A percentile compares a stretch with the other conserved stretches of the same genome.
phyloP scores from a whole-genome alignment of 2,329 filamentous ascomycete species.

The Fusarium sp. region DNA sequence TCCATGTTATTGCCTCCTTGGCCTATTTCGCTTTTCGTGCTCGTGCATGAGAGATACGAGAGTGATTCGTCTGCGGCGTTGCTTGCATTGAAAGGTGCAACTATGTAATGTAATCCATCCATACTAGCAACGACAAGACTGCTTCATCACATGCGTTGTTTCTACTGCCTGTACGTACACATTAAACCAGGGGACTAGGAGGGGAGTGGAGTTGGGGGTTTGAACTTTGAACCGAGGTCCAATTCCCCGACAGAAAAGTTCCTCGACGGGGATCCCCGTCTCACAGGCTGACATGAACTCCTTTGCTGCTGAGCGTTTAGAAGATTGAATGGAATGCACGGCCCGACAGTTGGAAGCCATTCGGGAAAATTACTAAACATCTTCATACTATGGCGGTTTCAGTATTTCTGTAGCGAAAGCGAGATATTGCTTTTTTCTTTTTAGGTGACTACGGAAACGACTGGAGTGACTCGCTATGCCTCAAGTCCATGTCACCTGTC shows the following conservation, averaged over 20 bases:
- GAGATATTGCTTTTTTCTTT: background rate
- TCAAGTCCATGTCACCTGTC: conserved; percentile 9
- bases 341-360: conserved; percentile 24
- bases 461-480: conserved; percentile 14
- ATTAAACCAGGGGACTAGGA: background rate
- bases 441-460: background rate
- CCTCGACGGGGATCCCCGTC: conserved; percentile 6
- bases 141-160: conserved; percentile 36
- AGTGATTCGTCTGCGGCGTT: conserved; percentile 18
- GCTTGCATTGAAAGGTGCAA: conserved; percentile 31
- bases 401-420: conserved; percentile 1
- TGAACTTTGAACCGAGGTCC: conserved; percentile 22
- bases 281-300: background rate
- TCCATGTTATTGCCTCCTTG: conserved; percentile 29
- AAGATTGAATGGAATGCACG: background rate
- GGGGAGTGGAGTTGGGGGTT: conserved; percentile 23
- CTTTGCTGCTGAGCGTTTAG: background rate
- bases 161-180: background rate
- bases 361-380: conserved; percentile 15
- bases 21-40: conserved; percentile 29
- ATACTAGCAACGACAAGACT: conserved; percentile 8
- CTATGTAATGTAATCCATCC: background rate
- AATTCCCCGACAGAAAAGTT: conserved; percentile 21
- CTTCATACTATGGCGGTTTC: conserved; percentile 36
- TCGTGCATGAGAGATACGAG: conserved; percentile 25